Evolutionary conservation across 306 rosid species (phyloP).

Genomic region (Abrus precatorius): DNA sequence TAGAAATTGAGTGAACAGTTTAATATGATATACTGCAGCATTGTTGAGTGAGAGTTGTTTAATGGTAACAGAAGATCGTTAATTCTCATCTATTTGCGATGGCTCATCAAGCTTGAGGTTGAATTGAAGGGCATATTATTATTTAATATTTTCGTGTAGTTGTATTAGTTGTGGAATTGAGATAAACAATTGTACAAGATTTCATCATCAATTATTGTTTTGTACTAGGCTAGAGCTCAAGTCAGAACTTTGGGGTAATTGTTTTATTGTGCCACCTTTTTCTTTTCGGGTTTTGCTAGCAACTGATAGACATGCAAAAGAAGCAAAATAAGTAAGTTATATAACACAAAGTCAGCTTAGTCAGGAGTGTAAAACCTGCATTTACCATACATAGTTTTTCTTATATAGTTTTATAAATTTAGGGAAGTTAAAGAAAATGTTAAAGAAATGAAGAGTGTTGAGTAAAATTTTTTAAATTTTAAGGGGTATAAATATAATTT

Average conservation of each 20-base stretch:
- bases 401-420: no score
- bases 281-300: neutral
- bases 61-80: slow-evolving; percentile 20
- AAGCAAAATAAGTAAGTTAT: neutral
- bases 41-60: slow-evolving; percentile 36
- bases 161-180: slow-evolving; percentile 48
- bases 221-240: slow-evolving; percentile 29
- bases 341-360: no score
- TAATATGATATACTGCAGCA: slow-evolving; percentile 37
- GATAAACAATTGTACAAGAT: slow-evolving; percentile 32
- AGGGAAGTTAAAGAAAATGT: no score
- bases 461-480: no score
- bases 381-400: no score
- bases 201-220: slow-evolving; percentile 36
- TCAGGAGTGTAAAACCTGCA: no score
- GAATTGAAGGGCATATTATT: slow-evolving; percentile 40
- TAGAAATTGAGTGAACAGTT: slow-evolving; percentile 24
- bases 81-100: slow-evolving; percentile 33
- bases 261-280: neutral
- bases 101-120: neutral
- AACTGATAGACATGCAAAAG: neutral
- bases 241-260: slow-evolving; percentile 36
- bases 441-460: no score
- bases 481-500: no score
- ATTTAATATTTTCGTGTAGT: slow-evolving; percentile 10